A percentile compares a stretch with the other conserved stretches of the same genome.
These are phyloP conservation scores for Aspergillus eucalypticola DNA, from an alignment of 2,329 filamentous ascomycete genomes.

Conservation along the genomic window DNA sequence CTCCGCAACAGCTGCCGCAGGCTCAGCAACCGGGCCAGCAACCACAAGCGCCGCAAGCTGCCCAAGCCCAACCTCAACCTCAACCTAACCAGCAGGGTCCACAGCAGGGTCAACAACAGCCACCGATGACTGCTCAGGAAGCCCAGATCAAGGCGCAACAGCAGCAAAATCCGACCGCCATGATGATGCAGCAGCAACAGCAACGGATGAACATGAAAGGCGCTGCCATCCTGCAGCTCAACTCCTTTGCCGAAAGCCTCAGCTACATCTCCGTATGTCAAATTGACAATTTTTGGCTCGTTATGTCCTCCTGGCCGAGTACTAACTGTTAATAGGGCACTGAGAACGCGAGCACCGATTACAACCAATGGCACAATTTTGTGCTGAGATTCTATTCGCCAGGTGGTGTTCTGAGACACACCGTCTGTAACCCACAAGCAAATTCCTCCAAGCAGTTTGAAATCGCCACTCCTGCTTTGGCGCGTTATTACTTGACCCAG, in stretches of 20 bases:
- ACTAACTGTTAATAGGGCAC: conserved; percentile 50
- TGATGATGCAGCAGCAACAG: conserved; percentile 43
- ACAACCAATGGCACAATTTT: conserved; percentile 77
- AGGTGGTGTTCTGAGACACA: conserved; percentile 73
- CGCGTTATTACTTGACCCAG: conserved; percentile 86
- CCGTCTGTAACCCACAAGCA: conserved; percentile 56
- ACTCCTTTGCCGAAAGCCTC: conserved; percentile 59
- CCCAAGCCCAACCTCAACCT: conserved; percentile 34
- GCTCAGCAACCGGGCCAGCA: conserved; percentile 35
- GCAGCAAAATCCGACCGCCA: conserved; percentile 37
- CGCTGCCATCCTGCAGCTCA: conserved; percentile 53
- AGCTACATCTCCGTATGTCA: conserved; percentile 59
- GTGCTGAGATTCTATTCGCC: conserved; percentile 79
- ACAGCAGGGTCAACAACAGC: conserved; percentile 35
- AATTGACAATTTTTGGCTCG: background rate
- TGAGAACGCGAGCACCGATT: conserved; percentile 59
- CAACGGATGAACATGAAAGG: conserved; percentile 40
- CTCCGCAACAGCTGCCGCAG: conserved; percentile 40
- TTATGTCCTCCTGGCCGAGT: background rate
- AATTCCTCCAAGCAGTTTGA: conserved; percentile 77
- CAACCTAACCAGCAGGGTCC: conserved; percentile 43
- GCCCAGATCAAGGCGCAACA: conserved; percentile 40
- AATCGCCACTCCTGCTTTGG: conserved; percentile 75
- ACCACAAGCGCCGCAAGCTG: conserved; percentile 30
- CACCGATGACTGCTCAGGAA: conserved; percentile 42